A percentile compares a stretch with the other conserved stretches of the same genome.
phyloP scores from a whole-genome alignment of 345 rosid species.

The Geranium rotundifolium region DNA sequence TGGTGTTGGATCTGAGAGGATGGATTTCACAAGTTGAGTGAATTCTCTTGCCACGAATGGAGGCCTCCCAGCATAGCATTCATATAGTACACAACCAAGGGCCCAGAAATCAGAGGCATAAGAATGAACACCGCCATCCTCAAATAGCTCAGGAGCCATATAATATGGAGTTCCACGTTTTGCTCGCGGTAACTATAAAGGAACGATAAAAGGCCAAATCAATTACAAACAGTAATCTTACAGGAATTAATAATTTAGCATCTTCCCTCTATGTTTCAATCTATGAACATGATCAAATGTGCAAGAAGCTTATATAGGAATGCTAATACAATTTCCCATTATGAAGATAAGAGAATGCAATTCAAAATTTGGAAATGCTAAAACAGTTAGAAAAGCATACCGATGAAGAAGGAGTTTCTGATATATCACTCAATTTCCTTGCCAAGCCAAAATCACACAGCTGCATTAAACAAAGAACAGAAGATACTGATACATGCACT shows the following conservation, averaged over 20 bases:
- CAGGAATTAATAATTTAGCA: background rate
- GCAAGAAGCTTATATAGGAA: too few species aligned
- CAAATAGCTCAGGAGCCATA: constrained; percentile 99
- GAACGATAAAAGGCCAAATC: constrained; percentile 9
- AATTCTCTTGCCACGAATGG: constrained; percentile 84
- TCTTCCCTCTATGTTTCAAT: background rate
- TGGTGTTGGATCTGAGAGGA: constrained; percentile 80
- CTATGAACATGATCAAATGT: background rate
- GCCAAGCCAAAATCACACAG: constrained; percentile 96
- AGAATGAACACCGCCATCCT: constrained; percentile 94
- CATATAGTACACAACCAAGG: constrained; percentile 91
- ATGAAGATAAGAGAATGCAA: background rate
- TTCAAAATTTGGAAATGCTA: background rate
- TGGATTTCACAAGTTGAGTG: constrained; percentile 80
- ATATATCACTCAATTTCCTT: constrained; percentile 62
- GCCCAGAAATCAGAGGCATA: constrained; percentile 99
- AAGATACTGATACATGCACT: constrained; percentile 7
- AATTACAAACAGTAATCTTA: background rate
- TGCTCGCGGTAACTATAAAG: constrained; percentile 58
- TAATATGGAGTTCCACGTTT: constrained; percentile 97
- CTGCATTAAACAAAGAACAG: constrained; percentile 36
- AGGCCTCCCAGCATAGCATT: constrained; percentile 84
- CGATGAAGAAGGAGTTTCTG: constrained; percentile 56
- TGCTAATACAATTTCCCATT: too few species aligned
- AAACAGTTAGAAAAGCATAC: constrained; percentile 26